Base-by-base conservation (phyloP, 352 stramenopile genomes). In the Phytophthora tubulina region DNA sequence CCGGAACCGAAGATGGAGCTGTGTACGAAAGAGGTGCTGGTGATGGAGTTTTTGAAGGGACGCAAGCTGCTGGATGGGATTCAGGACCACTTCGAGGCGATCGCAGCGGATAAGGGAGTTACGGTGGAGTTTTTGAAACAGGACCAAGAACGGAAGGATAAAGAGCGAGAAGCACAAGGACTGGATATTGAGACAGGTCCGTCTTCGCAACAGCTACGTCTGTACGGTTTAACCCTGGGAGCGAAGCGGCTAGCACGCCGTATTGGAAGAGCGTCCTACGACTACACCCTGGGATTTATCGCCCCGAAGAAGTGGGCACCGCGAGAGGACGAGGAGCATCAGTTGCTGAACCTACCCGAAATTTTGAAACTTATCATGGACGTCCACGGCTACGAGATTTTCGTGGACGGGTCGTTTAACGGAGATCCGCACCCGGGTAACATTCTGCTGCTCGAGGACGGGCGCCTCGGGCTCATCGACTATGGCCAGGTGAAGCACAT, bases 41-140 rank as follows among this genome's bases (percentile, higher is more conserved):
- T 99, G 41, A 99, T 99, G 96, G 93, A 98, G 78, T 95, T 97
- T 59, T 77, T 98, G 15, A 84, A 93, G 36, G 93, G 93, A n/a
- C 82, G 87, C 54, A 97, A 92, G 63, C 70, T 97, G 45, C 64
- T 95, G 41, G 84, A 94, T 63, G 96, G 75, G 31, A 93, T 99
- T 61, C 90, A 97, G 53, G 86, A 97, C 41, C 93, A 99, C 58
- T 93, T 98, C 66, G 79, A 96, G 49, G 77, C 82, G 14, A 95
- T 98, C 70, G 96, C 95, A 5, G 80, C 81, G 15, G 82, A 95
- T 65, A 84, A 90, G 49, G 89, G 94, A 30, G 89, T 97, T 54
- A 96, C 93, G 0, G 70, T 98, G 4, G 79, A 98, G 38, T 79
- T 90, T 41, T 85, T 98, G 49, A 87, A 92, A 54, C 63, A 82